Percentiles rank a stretch among this genome's conserved stretches.
phyloP scores from a whole-genome alignment of 2,329 filamentous ascomycete genomes.

The Nigrograna mackinnonii region DNA sequence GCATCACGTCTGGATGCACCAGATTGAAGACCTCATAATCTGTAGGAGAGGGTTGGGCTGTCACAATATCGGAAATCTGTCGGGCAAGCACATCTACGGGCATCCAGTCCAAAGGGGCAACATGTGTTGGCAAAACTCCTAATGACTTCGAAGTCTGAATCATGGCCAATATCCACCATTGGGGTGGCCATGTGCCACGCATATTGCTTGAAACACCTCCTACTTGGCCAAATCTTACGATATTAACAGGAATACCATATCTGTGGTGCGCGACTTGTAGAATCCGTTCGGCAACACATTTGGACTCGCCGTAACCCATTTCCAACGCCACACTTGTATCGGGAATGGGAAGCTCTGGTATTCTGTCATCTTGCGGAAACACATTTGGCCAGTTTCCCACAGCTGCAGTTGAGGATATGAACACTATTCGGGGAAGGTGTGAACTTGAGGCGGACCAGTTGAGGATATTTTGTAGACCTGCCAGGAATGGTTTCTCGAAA shows the following conservation, averaged over 20 bases:
- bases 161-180: constrained; percentile 13
- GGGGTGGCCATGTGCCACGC: constrained; percentile 6
- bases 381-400: constrained; percentile 14
- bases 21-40: background rate
- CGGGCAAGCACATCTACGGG: constrained; percentile 14
- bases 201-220: constrained; percentile 4
- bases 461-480: constrained; percentile 9
- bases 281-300: constrained; percentile 22
- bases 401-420: constrained; percentile 17
- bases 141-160: constrained; percentile 7
- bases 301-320: constrained; percentile 42
- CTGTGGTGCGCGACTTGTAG: constrained; percentile 7
- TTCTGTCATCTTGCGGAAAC: constrained; percentile 1
- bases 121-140: constrained; percentile 5
- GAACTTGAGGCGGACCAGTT: constrained; percentile 1
- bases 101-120: constrained; percentile 17
- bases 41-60: background rate
- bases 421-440: constrained; percentile 9
- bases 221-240: constrained; percentile 18
- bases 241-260: constrained; percentile 8
- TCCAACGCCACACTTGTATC: constrained; percentile 27
- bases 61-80: constrained; percentile 5
- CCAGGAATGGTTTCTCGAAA: constrained; percentile 25
- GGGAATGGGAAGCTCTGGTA: constrained; percentile 19
- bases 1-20: background rate